Evolutionary conservation across 2,329 filamentous ascomycete genomes (phyloP).

Genomic region (Aureobasidium zeae): DNA sequence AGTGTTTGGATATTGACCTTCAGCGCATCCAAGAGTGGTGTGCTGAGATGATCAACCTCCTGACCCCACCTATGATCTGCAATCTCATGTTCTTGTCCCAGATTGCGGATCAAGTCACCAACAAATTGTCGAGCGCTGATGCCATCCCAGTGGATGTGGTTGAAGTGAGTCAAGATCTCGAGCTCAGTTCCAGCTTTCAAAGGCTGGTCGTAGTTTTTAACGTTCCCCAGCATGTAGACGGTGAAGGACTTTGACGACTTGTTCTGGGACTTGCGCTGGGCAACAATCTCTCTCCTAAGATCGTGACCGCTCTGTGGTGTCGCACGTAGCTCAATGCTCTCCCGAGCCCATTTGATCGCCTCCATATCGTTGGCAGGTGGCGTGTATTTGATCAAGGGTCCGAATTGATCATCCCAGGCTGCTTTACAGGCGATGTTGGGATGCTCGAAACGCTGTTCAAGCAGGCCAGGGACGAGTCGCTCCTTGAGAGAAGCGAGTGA

Average conservation of each 20-base stretch:
- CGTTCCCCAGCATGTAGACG: not conserved
- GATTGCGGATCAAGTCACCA: not conserved
- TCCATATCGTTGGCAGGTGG: not conserved
- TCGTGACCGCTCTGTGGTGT: not conserved
- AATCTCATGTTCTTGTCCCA: not conserved
- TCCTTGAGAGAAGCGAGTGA: not conserved
- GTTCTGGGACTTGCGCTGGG: not conserved
- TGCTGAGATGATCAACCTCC: not conserved
- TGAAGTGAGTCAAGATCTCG: not conserved
- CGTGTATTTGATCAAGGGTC: conserved; percentile 1
- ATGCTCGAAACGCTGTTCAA: not conserved
- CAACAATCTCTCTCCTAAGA: not conserved
- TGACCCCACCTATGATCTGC: not conserved
- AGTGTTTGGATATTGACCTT: not conserved
- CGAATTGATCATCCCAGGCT: not conserved
- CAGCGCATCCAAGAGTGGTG: not conserved
- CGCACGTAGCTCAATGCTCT: not conserved
- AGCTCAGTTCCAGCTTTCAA: not conserved
- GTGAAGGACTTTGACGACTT: not conserved
- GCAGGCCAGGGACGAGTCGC: not conserved
- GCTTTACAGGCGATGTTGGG: not conserved
- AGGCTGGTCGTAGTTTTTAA: not conserved
- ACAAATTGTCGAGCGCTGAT: not conserved
- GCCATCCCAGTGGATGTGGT: conserved; percentile 8
- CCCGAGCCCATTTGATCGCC: not conserved